Evolutionary conservation across 805 yeast species (phyloP).

Genomic region (Candida ovalis): DNA sequence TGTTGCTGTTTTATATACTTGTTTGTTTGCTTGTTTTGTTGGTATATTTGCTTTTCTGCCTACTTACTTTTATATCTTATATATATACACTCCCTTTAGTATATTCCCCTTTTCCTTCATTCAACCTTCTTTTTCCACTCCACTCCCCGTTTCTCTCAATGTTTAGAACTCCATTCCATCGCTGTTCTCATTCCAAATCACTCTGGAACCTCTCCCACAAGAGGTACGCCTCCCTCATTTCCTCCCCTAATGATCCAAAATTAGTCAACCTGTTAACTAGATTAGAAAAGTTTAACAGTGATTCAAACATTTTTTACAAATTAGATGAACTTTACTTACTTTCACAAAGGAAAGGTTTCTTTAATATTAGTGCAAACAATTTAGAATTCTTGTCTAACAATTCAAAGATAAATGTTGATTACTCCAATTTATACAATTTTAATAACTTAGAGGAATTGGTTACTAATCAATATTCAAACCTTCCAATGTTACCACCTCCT

Average conservation of each 20-base stretch:
- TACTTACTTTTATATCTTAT: too few relatives aligned
- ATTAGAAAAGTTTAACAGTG: conserved; percentile 26
- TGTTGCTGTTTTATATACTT: background rate
- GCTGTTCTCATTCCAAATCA: background rate
- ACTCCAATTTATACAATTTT: conserved; percentile 26
- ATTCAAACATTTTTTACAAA: conserved; percentile 26
- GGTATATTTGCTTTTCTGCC: background rate
- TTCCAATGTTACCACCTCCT: conserved; percentile 21
- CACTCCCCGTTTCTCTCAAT: too few relatives aligned
- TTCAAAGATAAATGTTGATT: conserved; percentile 18
- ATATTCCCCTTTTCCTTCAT: too few relatives aligned
- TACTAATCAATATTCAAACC: conserved; percentile 22
- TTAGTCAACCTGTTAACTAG: conserved; percentile 26
- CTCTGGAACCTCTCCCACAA: conserved; percentile 1
- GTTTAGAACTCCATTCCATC: background rate
- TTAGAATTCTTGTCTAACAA: conserved; percentile 29
- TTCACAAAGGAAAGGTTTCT: conserved; percentile 32
- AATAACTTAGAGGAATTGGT: conserved; percentile 25
- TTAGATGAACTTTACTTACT: conserved; percentile 29
- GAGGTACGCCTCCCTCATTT: conserved; percentile 26
- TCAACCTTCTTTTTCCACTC: background rate
- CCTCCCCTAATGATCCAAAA: conserved; percentile 28
- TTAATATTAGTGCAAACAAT: conserved; percentile 26
- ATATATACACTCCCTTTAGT: background rate
- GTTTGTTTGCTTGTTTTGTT: too few relatives aligned